These are phyloP conservation scores for Tremella mesenterica DNA, from an alignment of 768 basidiomycete species.

Conservation along the genomic window DNA sequence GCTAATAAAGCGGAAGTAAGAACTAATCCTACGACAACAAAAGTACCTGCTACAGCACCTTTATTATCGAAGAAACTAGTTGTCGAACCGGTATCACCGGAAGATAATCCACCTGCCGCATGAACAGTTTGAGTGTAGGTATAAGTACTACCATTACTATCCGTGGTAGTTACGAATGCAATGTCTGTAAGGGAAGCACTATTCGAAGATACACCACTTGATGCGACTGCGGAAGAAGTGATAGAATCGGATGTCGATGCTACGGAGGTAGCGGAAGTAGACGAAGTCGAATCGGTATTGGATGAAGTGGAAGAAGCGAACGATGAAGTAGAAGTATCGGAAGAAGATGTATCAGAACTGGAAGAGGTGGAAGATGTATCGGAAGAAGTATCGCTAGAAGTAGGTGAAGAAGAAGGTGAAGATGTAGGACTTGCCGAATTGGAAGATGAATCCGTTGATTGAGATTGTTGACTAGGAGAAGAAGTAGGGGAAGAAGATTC, in stretches of 20 bases:
- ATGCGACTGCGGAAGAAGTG: neutral
- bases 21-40: slow-evolving; percentile 64
- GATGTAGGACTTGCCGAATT: neutral
- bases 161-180: neutral
- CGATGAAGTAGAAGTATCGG: neutral
- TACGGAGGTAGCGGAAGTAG: neutral
- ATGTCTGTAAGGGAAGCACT: neutral
- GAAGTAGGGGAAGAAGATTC: neutral
- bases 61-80: slow-evolving; percentile 63
- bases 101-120: neutral
- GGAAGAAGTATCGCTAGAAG: neutral
- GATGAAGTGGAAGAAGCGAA: neutral
- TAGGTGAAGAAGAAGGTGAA: neutral
- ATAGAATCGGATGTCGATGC: neutral
- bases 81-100: slow-evolving; percentile 8
- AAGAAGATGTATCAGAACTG: neutral
- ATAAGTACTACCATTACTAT: neutral
- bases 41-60: slow-evolving; percentile 65
- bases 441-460: neutral
- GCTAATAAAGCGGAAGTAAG: slow-evolving; percentile 50
- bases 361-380: neutral
- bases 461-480: neutral
- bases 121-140: neutral
- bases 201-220: neutral
- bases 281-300: neutral